A percentile compares a stretch with the other conserved stretches of the same genome.
Evolutionary conservation across 2,329 filamentous ascomycete species (phyloP).

Genomic region (Trichocomaceae sp.): DNA sequence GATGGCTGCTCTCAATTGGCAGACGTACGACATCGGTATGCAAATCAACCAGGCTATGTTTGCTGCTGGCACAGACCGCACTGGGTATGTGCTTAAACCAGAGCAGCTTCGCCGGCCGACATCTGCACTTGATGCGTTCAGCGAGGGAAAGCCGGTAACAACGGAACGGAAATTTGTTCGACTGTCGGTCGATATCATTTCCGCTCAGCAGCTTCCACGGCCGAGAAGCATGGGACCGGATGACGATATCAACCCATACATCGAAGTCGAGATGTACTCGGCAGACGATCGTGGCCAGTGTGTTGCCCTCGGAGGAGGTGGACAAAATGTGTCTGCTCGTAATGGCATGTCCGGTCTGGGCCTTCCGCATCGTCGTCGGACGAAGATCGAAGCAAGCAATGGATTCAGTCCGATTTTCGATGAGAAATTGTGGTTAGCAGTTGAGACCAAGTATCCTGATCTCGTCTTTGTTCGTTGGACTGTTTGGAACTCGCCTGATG

Average conservation of each 20-base stretch:
- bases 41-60: slow-evolving; percentile 99
- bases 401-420: slow-evolving; percentile 90
- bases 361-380: slow-evolving; percentile 69
- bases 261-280: slow-evolving; percentile 91
- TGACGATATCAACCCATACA: slow-evolving; percentile 79
- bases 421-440: slow-evolving; percentile 67
- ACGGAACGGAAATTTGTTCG: slow-evolving; percentile 73
- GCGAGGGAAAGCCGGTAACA: slow-evolving; percentile 43
- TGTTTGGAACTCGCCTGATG: slow-evolving; percentile 78
- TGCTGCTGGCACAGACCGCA: slow-evolving; percentile 74
- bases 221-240: slow-evolving; percentile 65
- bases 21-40: slow-evolving; percentile 92
- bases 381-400: slow-evolving; percentile 74
- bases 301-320: slow-evolving; percentile 59
- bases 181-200: slow-evolving; percentile 83
- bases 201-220: slow-evolving; percentile 88
- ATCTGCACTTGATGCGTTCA: slow-evolving; percentile 19
- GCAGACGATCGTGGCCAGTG: slow-evolving; percentile 85
- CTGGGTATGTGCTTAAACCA: slow-evolving; percentile 91
- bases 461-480: slow-evolving; percentile 91
- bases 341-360: slow-evolving; percentile 62
- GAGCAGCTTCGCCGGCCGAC: slow-evolving; percentile 59
- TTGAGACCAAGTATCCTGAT: slow-evolving; percentile 91
- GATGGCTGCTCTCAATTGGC: slow-evolving; percentile 98
- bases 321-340: slow-evolving; percentile 57